phyloP scores from a whole-genome alignment of 2,329 filamentous ascomycete genomes.

The Xylariomycetidae sp. region DNA sequence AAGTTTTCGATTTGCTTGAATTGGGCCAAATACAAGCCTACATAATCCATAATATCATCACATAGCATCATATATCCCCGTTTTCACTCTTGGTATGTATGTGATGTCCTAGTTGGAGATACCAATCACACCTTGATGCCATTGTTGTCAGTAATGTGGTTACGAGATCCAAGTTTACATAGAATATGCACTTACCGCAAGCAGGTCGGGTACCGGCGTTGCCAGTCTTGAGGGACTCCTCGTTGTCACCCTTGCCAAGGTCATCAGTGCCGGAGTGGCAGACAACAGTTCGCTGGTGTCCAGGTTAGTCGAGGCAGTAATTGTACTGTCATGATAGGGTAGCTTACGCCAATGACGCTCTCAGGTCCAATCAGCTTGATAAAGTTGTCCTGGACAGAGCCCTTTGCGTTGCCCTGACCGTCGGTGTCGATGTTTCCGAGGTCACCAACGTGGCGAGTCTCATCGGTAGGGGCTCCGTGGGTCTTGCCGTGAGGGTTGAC shows the following conservation, averaged over 20 bases:
- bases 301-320: conserved; percentile 18
- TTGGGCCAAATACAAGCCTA: too few relatives aligned
- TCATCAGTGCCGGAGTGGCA: conserved; percentile 95
- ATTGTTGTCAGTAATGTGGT: conserved; percentile 2
- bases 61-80: too few relatives aligned
- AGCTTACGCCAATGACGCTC: conserved; percentile 83
- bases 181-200: conserved; percentile 63
- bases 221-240: conserved; percentile 97
- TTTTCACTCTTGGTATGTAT: background rate
- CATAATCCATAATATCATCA: too few relatives aligned
- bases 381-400: conserved; percentile 71
- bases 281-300: conserved; percentile 82
- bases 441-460: conserved; percentile 90
- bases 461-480: conserved; percentile 82
- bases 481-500: conserved; percentile 94
- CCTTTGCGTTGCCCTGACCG: conserved; percentile 83
- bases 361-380: conserved; percentile 96
- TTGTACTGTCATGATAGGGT: too few relatives aligned
- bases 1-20: too few relatives aligned
- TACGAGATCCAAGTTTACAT: background rate
- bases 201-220: conserved; percentile 92
- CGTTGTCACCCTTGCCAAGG: conserved; percentile 84
- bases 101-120: conserved; percentile 62
- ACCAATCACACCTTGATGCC: conserved; percentile 70
- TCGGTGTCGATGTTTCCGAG: conserved; percentile 97